Evolutionary conservation across 805 yeast species (phyloP), one percentile per base, ranked within the genome.

Genomic region (Candida stauntonica): DNA sequence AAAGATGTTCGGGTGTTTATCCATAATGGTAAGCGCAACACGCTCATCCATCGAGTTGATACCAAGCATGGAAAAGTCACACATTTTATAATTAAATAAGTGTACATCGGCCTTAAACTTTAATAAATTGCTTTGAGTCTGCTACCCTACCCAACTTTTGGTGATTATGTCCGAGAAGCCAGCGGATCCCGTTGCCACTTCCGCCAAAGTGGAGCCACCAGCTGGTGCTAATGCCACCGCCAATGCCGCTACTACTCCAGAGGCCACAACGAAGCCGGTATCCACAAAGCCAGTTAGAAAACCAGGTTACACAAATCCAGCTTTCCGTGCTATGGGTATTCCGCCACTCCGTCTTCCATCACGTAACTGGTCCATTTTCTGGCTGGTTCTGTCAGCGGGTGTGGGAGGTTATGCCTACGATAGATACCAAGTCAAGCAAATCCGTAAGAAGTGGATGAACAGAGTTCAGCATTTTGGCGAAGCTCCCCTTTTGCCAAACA

Each of bases 361-460:
- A 1, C 70, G 96, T 46, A 93, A 91, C 64, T 91, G 98, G 99
- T 62, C 76, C 67, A 85, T 88, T 26, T 93, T 93, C 62, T 83
- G 95, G 85, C 57, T 80, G 0, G 76, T 85, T 7, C 58, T 84
- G 2, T 77, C 80, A 2, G 63, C 72, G 2, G 63, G 83, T 26
- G 70, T 84, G 2, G 91, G 95, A n/a, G 86, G 91, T 11, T 71
- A 79, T 21, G 72, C 72, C 13, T 88, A 86, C 62, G 99, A 93
- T 61, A 80, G 81, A 48, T 68, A 74, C 42, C 73, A 86, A 58
- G 93, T 88, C 49, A 72, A 71, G 32, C 70, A 74, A 46, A 70
- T 83, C 18, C 65, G 96, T 29, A 63, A 70, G 30, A 67, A 72
- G 44, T 86, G 84, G 74, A 77, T 82, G 68, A 68, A 68, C 15